Evolutionary conservation across 345 rosid species (phyloP), one percentile per base, ranked within the genome.

Genomic region (Eucalyptus pauciflora): DNA sequence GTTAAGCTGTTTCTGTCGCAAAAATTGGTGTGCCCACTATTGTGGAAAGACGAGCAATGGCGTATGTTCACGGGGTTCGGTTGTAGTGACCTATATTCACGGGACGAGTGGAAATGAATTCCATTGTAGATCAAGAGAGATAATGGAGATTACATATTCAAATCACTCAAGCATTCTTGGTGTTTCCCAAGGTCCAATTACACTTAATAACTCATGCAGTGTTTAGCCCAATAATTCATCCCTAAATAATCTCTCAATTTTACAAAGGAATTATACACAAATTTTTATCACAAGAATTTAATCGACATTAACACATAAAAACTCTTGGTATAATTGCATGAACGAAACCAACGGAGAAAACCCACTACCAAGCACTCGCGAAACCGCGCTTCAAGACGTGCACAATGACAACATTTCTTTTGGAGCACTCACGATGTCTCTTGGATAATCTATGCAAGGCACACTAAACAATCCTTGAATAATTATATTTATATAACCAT

Each of bases 171-270:
- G 29, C 1, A 56, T 24, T 24, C 6, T 24, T 0, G 13, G 27
- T 56, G 27, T 10, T 56, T 56, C 62, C 1, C 29, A 24, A 56
- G 13, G 6, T 2, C 3, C 12, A 10, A 56, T 56, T 56, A 56
- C 6, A 56, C 25, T 9, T 7, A 22, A 54, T 54, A 20, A 54
- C 0, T 54, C 0, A 54, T 0, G 0, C 2, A 20, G 5, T 8
- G 25, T 22, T 54, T 22, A 54, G 10, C 5, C 0, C 60, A 20
- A 54, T 1, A 54, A 54, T 22, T 54, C 12, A 54, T 54, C 27
- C 5, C 2, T 20, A 20, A 54, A 54, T 54, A 22, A 54, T 54
- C 27, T 54, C 25, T 54, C 25, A 22, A 22, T 54, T 8, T 54
- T 2, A 22, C 5, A 22, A 54, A 54, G 2, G 0, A 18, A 54